Evolutionary conservation across 2,329 filamentous ascomycete species (phyloP), one percentile per base, ranked within the genome.

Genomic region (Aspergillus melleus): DNA sequence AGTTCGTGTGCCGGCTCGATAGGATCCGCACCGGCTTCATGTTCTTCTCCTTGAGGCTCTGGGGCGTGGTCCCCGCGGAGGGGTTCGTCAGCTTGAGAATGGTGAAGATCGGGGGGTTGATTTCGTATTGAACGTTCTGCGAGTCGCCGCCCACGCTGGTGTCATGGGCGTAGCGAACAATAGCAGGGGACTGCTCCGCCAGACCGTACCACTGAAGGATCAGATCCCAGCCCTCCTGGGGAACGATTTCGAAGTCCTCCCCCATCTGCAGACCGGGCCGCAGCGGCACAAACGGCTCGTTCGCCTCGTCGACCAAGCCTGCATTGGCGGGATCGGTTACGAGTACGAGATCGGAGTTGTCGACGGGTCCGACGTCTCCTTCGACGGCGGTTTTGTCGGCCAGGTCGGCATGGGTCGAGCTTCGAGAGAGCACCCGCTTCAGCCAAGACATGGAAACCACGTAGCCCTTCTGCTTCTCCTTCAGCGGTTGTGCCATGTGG

Each of bases 131-230:
- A 51, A 96, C 78, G 64, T 96, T 91, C 44, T 86, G 79, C n/a
- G 77, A 70, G 2, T 82, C 83, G 46, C 85, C 83, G 1, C 82
- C 80, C 8, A 87, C 84, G 30, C 69, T 77, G 26, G 89, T 92
- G 74, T 96, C 90, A 75, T 94, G 90, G 42, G 90, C 92, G 65
- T 84, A 85, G 60, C 95, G 88, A 50, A 86, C 78, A 64, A 98
- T 92, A 49, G 90, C 83, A 9, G 87, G 80, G 55, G 91, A 89
- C 36, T 86, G 87, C 16, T 86, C 79, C 59, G 85, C 86, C 58
- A 94, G 71, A 12, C 92, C 92, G 69, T 97, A 96, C 91, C 91
- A 96, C 52, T 86, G 83, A 61, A 90, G 78, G 22, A 98, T 85
- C 62, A 92, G 78, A 55, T 91, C 85, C 92, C 93, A 98, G 4